Percentiles rank a stretch among this genome's conserved stretches.
Evolutionary conservation across 768 basidiomycete genomes (phyloP).

Genomic region (Boletus vermiculosoides): DNA sequence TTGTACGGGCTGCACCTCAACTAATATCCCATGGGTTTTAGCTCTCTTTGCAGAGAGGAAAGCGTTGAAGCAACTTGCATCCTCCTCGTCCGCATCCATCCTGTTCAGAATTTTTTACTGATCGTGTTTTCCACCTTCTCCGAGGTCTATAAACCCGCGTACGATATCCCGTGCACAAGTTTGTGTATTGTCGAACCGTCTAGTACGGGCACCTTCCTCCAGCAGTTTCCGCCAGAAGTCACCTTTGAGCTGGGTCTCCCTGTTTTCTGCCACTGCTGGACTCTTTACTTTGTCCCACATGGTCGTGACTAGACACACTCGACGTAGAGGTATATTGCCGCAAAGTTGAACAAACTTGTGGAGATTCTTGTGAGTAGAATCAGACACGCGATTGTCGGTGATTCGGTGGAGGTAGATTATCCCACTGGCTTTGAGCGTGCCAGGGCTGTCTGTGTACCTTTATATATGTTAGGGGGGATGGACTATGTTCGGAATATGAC

Average conservation of each 20-base stretch:
- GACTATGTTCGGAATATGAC: not conserved
- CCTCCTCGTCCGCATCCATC: constrained; percentile 12
- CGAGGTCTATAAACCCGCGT: too few species aligned
- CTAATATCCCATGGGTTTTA: not conserved
- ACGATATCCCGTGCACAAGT: not conserved
- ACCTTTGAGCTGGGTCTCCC: constrained; percentile 24
- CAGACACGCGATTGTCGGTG: constrained; percentile 21
- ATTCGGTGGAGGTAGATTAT: constrained; percentile 37
- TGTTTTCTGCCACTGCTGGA: not conserved
- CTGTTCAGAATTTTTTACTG: not conserved
- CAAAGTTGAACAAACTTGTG: constrained; percentile 35
- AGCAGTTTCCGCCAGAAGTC: constrained; percentile 23
- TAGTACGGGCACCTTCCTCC: not conserved
- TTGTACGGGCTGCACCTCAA: too few species aligned
- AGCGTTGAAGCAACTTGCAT: not conserved
- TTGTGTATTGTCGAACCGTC: not conserved
- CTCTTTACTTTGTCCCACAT: constrained; percentile 36
- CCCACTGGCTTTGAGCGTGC: constrained; percentile 23
- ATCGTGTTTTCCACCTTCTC: too few species aligned
- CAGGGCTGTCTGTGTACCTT: constrained; percentile 7
- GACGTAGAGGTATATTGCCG: constrained; percentile 19
- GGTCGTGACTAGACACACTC: constrained; percentile 31
- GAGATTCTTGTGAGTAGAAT: too few species aligned
- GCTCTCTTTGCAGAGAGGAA: not conserved
- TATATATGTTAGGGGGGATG: not conserved